These are phyloP conservation scores for Pyrenochaeta sp. DNA, from an alignment of 2,329 filamentous ascomycete species.

Conservation along the genomic window DNA sequence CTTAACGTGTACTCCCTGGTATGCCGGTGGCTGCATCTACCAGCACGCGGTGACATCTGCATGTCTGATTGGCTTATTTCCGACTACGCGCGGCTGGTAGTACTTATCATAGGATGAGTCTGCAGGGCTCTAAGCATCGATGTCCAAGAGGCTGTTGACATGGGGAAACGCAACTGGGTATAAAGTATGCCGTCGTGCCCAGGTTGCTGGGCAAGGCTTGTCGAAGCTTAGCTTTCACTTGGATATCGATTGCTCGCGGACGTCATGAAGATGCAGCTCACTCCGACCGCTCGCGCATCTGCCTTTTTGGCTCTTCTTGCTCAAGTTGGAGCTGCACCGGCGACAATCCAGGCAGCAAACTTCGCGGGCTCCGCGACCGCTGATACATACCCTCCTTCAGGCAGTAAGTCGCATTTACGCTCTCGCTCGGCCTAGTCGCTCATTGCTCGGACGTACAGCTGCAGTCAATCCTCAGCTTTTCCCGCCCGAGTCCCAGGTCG, in stretches of 20 bases:
- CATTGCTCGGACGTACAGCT: slow-evolving; percentile 20
- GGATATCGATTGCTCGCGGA: not conserved
- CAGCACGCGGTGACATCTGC: not conserved
- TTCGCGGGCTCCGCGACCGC: slow-evolving; percentile 27
- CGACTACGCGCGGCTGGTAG: slow-evolving; percentile 7
- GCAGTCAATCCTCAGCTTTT: slow-evolving; percentile 33
- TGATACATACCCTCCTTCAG: slow-evolving; percentile 34
- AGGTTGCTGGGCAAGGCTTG: slow-evolving; percentile 31
- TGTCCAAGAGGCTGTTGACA: not conserved
- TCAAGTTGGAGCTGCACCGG: slow-evolving; percentile 19
- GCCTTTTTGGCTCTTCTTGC: slow-evolving; percentile 22
- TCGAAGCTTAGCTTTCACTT: slow-evolving; percentile 18
- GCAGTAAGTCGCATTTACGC: slow-evolving; percentile 25
- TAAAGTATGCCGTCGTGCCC: slow-evolving; percentile 16
- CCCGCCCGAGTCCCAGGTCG: slow-evolving; percentile 37
- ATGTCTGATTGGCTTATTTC: not conserved
- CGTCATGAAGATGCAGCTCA: slow-evolving; percentile 14
- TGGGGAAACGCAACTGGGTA: slow-evolving; percentile 3
- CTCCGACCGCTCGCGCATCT: slow-evolving; percentile 9
- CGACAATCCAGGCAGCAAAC: slow-evolving; percentile 22
- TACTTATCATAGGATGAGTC: slow-evolving; percentile 1
- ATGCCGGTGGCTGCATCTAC: not conserved
- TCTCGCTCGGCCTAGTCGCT: not conserved
- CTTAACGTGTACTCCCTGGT: not conserved
- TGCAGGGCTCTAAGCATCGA: slow-evolving; percentile 5